These are phyloP conservation scores for Pichia phayaonensis DNA, from an alignment of 805 yeast species.

Conservation along the genomic window DNA sequence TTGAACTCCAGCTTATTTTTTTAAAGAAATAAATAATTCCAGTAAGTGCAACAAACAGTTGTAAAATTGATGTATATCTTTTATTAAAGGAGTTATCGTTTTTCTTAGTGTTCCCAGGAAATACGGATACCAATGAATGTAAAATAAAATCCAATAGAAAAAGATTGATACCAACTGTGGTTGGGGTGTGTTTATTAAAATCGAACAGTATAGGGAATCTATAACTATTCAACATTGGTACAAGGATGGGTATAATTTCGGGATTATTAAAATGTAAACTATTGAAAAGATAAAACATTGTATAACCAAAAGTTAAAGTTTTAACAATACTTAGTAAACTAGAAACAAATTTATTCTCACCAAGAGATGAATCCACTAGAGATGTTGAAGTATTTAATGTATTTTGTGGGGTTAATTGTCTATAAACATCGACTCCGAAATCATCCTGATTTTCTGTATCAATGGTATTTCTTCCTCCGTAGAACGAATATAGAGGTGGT, in stretches of 20 bases:
- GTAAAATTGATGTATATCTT: not conserved
- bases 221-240: not conserved
- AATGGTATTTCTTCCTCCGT: conserved; percentile 18
- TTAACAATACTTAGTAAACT: not conserved
- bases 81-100: not conserved
- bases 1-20: conserved; percentile 60
- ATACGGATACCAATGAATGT: not conserved
- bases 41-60: conserved; percentile 47
- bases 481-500: conserved; percentile 23
- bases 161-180: not conserved
- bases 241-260: not conserved
- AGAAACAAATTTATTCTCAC: not conserved
- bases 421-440: not conserved
- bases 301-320: conserved; percentile 4
- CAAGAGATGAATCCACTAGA: not conserved
- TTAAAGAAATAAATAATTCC: conserved; percentile 69
- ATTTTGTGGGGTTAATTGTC: not conserved
- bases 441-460: conserved; percentile 17
- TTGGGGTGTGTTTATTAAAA: not conserved
- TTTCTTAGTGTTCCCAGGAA: not conserved
- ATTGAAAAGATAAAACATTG: conserved; percentile 9
- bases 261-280: not conserved
- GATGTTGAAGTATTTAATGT: not conserved
- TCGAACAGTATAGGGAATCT: not conserved
- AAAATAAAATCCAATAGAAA: not conserved